phyloP scores from a whole-genome alignment of 805 yeast species.

The Scheffersomyces lignosus region DNA sequence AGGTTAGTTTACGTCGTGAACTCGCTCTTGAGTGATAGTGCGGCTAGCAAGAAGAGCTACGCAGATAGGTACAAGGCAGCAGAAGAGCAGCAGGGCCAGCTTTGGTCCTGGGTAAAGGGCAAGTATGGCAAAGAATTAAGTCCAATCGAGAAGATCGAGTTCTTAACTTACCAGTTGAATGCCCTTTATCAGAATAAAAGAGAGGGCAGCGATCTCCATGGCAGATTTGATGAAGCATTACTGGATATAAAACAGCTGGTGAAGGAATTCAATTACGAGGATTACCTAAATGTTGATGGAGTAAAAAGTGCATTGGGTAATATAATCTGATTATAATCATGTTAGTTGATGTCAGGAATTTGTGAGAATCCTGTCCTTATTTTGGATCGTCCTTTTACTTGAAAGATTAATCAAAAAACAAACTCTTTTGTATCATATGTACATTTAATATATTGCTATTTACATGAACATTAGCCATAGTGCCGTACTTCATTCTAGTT shows the following conservation, averaged over 20 bases:
- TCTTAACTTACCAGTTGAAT: slow-evolving; percentile 17
- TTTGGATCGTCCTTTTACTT: no score
- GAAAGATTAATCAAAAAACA: no score
- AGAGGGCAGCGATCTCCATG: not conserved
- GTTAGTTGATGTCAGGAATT: not conserved
- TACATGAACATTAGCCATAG: no score
- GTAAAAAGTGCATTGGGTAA: slow-evolving; percentile 10
- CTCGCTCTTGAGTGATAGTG: slow-evolving; percentile 2
- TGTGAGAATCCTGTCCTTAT: not conserved
- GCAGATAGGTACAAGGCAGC: not conserved
- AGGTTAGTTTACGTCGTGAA: slow-evolving; percentile 12
- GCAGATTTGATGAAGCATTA: slow-evolving; percentile 3
- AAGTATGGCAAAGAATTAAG: slow-evolving; percentile 16
- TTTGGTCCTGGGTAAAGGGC: slow-evolving; percentile 23
- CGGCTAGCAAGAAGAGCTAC: slow-evolving; percentile 1
- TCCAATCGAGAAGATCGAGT: slow-evolving; percentile 18
- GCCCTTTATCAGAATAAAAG: slow-evolving; percentile 6
- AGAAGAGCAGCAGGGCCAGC: slow-evolving; percentile 4
- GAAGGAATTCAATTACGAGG: slow-evolving; percentile 12
- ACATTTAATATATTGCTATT: no score
- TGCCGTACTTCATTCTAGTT: no score
- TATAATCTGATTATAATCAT: slow-evolving; percentile 5
- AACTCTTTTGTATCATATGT: no score
- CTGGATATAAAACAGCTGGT: slow-evolving; percentile 10
- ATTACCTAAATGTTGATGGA: slow-evolving; percentile 10